These are phyloP conservation scores for Wallacemonas sp. DNA, from an alignment of 208 protist species.

Conservation along the genomic window DNA sequence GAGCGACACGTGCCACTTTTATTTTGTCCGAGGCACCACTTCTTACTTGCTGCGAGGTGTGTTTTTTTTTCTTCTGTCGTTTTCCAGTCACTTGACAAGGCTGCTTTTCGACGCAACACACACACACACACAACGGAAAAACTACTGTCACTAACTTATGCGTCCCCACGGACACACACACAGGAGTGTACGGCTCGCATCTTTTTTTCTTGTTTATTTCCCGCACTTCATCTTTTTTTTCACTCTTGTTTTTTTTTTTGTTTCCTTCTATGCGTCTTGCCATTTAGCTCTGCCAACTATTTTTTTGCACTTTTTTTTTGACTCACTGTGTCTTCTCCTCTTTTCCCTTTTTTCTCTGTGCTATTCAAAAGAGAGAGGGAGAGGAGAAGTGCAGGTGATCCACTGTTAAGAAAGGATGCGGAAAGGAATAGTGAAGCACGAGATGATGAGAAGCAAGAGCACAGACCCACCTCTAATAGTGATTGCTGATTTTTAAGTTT, in stretches of 20 bases:
- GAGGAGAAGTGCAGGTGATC: not conserved
- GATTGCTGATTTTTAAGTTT: not conserved
- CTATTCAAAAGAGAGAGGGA: not conserved
- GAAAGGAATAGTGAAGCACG: not conserved
- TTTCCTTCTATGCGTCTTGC: not conserved
- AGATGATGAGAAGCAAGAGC: not conserved
- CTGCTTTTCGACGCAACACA: no score
- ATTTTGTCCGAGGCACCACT: not conserved
- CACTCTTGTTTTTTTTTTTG: conserved; percentile 3
- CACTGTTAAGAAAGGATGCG: not conserved
- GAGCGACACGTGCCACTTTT: not conserved
- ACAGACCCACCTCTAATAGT: no score
- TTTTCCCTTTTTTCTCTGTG: not conserved
- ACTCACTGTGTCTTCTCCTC: not conserved
- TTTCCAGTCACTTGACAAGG: no score
- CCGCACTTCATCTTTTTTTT: not conserved
- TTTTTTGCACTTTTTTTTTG: no score
- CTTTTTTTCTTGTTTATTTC: no score
- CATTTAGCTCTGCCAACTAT: no score
- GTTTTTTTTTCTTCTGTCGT: not conserved
- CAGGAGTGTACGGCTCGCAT: no score
- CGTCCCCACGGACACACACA: no score
- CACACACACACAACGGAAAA: no score
- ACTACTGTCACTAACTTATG: no score
- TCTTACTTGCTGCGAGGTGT: not conserved